Percentiles rank a stretch among this genome's conserved stretches.
Conservation (phyloP, 176 grass and related monocot species). For the Avena insularis region DNA sequence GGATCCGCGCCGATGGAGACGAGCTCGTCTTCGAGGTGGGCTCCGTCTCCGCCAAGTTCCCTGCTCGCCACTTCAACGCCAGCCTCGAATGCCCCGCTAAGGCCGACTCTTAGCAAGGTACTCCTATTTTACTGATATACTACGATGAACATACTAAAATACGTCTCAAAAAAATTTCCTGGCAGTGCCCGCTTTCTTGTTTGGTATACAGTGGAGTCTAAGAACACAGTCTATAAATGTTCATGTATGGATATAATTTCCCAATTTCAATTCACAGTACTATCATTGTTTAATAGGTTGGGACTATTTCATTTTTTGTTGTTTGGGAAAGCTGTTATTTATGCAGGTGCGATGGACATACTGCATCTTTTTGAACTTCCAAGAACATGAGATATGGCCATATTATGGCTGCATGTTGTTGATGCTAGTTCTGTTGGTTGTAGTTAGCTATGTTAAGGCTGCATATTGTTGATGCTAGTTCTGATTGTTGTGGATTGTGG, state of each 20-base stretch:
- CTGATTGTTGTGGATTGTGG: neutral
- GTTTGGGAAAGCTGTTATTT: neutral
- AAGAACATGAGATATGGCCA: neutral
- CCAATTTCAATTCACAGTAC: neutral
- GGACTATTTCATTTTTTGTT: neutral
- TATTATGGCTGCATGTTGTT: neutral
- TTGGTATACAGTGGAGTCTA: neutral
- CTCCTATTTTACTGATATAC: neutral
- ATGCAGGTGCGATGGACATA: neutral
- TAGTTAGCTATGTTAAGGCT: neutral
- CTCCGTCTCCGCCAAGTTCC: conserved; percentile 62
- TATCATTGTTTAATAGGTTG: neutral
- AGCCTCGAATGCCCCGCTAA: conserved; percentile 61
- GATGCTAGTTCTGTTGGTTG: neutral
- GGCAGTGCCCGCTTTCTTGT: neutral
- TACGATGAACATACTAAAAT: no score
- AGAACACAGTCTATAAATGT: neutral
- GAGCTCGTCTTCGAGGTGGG: conserved; percentile 67
- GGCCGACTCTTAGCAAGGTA: conserved; percentile 43
- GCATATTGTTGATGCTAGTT: neutral
- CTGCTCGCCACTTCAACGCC: conserved; percentile 58
- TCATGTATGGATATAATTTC: neutral
- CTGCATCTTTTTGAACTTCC: neutral
- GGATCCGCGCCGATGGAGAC: conserved; percentile 61
- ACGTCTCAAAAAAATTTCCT: neutral